These are phyloP conservation scores for Botrytis byssoidea DNA, from an alignment of 2,329 filamentous ascomycete genomes.

Conservation along the genomic window DNA sequence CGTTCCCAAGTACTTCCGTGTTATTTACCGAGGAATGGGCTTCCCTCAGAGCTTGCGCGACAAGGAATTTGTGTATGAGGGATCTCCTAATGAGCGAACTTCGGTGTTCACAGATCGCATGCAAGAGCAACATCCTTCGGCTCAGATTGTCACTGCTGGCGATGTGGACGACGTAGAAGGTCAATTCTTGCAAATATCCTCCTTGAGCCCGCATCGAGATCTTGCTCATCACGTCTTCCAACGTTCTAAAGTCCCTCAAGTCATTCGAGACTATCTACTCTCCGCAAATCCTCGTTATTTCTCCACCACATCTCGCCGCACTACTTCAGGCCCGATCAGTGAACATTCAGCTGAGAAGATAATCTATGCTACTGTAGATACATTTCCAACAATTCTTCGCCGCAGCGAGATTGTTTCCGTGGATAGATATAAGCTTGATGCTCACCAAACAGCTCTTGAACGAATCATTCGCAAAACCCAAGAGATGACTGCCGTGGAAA, in stretches of 20 bases:
- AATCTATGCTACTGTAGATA: conserved; percentile 77
- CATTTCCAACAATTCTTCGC: conserved; percentile 87
- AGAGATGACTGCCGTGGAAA: conserved; percentile 76
- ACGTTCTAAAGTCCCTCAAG: conserved; percentile 76
- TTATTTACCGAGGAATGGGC: conserved; percentile 83
- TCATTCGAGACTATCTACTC: conserved; percentile 83
- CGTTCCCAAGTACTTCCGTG: conserved; percentile 85
- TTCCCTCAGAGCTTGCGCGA: conserved; percentile 80
- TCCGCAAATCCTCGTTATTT: conserved; percentile 76
- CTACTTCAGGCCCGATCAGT: conserved; percentile 64
- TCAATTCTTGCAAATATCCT: conserved; percentile 81
- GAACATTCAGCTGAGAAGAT: conserved; percentile 82
- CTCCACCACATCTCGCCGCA: conserved; percentile 70
- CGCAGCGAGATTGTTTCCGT: conserved; percentile 78
- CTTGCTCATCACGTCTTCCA: conserved; percentile 82
- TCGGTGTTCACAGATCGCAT: conserved; percentile 85
- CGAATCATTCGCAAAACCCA: conserved; percentile 87
- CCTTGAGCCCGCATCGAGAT: conserved; percentile 80
- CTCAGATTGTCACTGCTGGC: conserved; percentile 71
- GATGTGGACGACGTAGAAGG: conserved; percentile 81
- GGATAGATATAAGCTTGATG: conserved; percentile 61
- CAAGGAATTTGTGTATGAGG: conserved; percentile 92
- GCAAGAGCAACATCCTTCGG: conserved; percentile 84
- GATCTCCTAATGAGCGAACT: conserved; percentile 71
- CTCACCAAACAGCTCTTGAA: conserved; percentile 86